These are phyloP conservation scores for Cystobasidium slooffiae DNA, from an alignment of 1,284 basidiomycete species.

Conservation along the genomic window DNA sequence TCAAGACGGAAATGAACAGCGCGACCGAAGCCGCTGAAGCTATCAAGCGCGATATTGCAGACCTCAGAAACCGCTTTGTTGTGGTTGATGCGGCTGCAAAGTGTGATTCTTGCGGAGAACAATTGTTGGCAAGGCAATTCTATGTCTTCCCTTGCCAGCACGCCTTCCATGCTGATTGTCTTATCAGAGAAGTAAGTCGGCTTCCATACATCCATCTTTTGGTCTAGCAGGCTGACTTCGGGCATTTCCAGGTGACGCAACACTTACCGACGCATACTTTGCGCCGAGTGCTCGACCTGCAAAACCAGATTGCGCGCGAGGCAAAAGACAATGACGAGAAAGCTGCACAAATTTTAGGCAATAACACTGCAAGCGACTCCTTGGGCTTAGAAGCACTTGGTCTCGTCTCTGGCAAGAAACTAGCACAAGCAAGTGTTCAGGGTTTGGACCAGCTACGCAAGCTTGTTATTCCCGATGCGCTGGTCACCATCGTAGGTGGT, in stretches of 20 bases:
- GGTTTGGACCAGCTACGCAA: slow-evolving; percentile 75
- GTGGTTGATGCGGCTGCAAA: slow-evolving; percentile 86
- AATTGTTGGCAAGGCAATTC: slow-evolving; percentile 84
- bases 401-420: slow-evolving; percentile 48
- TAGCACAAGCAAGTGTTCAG: slow-evolving; percentile 52
- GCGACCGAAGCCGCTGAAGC: slow-evolving; percentile 88
- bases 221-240: not conserved
- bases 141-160: slow-evolving; percentile 95
- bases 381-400: slow-evolving; percentile 49
- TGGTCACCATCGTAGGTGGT: slow-evolving; percentile 61
- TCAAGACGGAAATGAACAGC: slow-evolving; percentile 96
- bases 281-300: slow-evolving; percentile 79
- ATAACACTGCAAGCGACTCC: slow-evolving; percentile 5
- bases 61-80: slow-evolving; percentile 86
- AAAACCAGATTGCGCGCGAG: slow-evolving; percentile 75
- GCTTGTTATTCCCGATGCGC: slow-evolving; percentile 86
- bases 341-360: slow-evolving; percentile 54
- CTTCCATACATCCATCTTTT: not conserved
- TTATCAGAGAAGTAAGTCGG: slow-evolving; percentile 79
- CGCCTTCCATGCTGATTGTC: slow-evolving; percentile 83
- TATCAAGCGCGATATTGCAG: slow-evolving; percentile 88
- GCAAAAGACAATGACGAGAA: slow-evolving; percentile 53
- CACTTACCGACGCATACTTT: slow-evolving; percentile 79
- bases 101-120: slow-evolving; percentile 77
- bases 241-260: slow-evolving; percentile 73